A percentile compares a stretch with the other conserved stretches of the same genome.
phyloP scores from a whole-genome alignment of 2,329 filamentous ascomycete species.

The Elsinoe fawcettii region DNA sequence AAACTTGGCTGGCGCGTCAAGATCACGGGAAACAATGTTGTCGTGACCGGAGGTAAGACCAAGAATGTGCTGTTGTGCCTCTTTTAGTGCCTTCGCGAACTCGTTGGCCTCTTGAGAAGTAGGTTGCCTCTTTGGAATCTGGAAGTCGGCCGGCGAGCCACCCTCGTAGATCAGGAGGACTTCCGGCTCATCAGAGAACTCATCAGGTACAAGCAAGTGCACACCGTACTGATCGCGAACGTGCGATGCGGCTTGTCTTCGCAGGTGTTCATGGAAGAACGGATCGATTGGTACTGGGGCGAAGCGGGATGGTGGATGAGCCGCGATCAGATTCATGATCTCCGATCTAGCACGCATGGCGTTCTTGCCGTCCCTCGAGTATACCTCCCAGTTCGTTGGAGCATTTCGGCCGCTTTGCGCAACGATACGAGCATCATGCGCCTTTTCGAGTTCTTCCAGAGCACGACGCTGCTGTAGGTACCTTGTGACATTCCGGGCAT shows the following conservation, averaged over 20 bases:
- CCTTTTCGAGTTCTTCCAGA: constrained; percentile 71
- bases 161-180: constrained; percentile 71
- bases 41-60: constrained; percentile 47
- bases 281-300: constrained; percentile 61
- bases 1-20: constrained; percentile 52
- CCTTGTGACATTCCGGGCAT: constrained; percentile 78
- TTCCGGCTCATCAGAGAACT: constrained; percentile 51
- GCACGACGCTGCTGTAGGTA: constrained; percentile 79
- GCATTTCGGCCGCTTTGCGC: constrained; percentile 63
- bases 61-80: constrained; percentile 51
- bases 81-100: constrained; percentile 51
- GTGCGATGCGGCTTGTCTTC: constrained; percentile 53
- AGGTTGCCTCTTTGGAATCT: constrained; percentile 50
- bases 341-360: constrained; percentile 66
- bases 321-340: constrained; percentile 64
- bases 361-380: constrained; percentile 79
- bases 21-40: constrained; percentile 46
- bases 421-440: constrained; percentile 80
- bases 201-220: constrained; percentile 62
- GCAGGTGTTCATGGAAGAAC: constrained; percentile 70
- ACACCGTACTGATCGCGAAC: constrained; percentile 65
- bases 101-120: constrained; percentile 46
- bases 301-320: constrained; percentile 66
- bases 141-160: constrained; percentile 45
- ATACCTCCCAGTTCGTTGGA: constrained; percentile 77